phyloP scores from a whole-genome alignment of 1,284 basidiomycete genomes.

The Melampsora larici-populina region DNA sequence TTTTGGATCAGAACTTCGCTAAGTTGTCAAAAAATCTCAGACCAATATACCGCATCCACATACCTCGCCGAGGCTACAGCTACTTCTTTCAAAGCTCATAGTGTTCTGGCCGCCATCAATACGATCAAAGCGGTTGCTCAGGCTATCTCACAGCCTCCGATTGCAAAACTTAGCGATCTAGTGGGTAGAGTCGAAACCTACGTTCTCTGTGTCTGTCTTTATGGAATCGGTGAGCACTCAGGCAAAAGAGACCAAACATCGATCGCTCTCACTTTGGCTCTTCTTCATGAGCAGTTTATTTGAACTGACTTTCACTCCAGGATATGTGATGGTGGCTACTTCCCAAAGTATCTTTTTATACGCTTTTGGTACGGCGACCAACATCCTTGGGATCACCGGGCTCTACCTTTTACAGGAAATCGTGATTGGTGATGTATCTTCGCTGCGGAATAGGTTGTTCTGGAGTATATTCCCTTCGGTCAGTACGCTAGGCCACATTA shows the following conservation, averaged over 20 bases:
- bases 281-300: neutral
- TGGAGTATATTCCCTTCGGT: conserved; percentile 54
- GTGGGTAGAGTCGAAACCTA: conserved; percentile 54
- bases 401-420: conserved; percentile 52
- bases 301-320: conserved; percentile 8
- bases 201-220: conserved; percentile 51
- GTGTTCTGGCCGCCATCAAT: conserved; percentile 52
- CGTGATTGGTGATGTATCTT: conserved; percentile 53
- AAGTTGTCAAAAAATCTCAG: conserved; percentile 34
- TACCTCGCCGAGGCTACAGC: conserved; percentile 52
- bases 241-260: too few relatives aligned
- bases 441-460: conserved; percentile 51
- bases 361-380: conserved; percentile 53
- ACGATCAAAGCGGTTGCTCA: conserved; percentile 53
- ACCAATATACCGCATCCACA: conserved; percentile 49
- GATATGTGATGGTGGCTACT: conserved; percentile 52
- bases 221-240: conserved; percentile 48
- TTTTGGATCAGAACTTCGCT: neutral
- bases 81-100: conserved; percentile 50
- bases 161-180: conserved; percentile 54
- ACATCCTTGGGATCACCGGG: conserved; percentile 54
- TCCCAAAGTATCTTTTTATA: conserved; percentile 49
- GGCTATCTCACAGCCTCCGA: conserved; percentile 52
- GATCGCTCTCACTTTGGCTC: neutral
- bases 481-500: conserved; percentile 43